Evolutionary conservation across 345 rosid species (phyloP).

Genomic region (Geranium rotundifolium): DNA sequence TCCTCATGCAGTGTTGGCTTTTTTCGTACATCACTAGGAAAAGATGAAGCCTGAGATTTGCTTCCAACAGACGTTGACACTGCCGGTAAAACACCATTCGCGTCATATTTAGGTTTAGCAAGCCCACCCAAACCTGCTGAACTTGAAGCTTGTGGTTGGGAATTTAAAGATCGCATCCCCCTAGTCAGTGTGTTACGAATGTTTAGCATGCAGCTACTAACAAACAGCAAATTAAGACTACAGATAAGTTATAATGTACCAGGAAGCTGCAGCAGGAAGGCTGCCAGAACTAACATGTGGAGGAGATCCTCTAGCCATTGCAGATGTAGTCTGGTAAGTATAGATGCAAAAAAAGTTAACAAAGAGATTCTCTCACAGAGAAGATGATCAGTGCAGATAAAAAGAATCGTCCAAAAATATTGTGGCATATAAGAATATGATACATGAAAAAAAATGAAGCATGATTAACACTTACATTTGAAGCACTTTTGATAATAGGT

Average conservation of each 20-base stretch:
- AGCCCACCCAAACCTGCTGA: slow-evolving; percentile 15
- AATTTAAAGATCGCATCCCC: slow-evolving; percentile 20
- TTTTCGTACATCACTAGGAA: slow-evolving; percentile 11
- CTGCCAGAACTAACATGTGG: slow-evolving; percentile 51
- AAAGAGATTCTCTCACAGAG: background rate
- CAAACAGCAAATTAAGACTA: background rate
- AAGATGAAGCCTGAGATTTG: slow-evolving; percentile 8
- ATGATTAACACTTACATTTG: slow-evolving; percentile 42
- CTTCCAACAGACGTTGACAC: slow-evolving; percentile 7
- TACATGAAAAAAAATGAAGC: background rate
- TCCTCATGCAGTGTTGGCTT: slow-evolving; percentile 3
- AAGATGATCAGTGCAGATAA: background rate
- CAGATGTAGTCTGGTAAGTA: slow-evolving; percentile 25
- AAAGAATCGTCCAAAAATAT: background rate
- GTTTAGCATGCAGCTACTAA: background rate
- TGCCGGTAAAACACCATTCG: slow-evolving; percentile 4
- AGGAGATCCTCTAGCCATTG: slow-evolving; percentile 34
- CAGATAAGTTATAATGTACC: slow-evolving; percentile 25
- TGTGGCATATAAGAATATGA: background rate
- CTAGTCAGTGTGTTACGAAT: too few relatives aligned
- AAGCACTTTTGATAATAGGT: slow-evolving; percentile 31
- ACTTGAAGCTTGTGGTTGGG: slow-evolving; percentile 19
- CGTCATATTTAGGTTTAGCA: slow-evolving; percentile 17
- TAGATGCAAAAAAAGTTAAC: slow-evolving; percentile 4
- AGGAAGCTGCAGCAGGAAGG: slow-evolving; percentile 87